Conservation (phyloP, 192 early-diverging fungal genomes). For the Podila clonocystis region DNA sequence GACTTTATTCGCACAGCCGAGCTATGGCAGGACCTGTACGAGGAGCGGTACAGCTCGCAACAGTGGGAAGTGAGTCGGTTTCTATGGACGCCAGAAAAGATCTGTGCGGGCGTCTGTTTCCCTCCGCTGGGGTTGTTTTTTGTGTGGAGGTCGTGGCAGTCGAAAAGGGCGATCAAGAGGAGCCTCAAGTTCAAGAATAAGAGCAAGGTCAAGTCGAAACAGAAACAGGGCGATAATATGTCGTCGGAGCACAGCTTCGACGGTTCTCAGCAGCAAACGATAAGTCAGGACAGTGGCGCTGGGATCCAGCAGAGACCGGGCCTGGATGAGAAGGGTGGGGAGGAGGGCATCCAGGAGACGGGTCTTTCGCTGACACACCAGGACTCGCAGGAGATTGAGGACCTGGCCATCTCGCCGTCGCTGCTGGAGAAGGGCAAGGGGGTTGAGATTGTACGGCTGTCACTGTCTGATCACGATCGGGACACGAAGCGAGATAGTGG, state of each 20-base stretch:
- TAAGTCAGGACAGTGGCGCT: too few relatives aligned
- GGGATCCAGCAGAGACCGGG: background rate
- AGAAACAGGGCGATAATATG: background rate
- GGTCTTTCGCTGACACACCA: background rate
- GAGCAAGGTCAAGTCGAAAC: conserved; percentile 4
- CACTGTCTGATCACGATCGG: too few relatives aligned
- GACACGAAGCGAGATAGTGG: background rate
- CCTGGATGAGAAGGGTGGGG: background rate
- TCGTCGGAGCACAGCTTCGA: background rate
- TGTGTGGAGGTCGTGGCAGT: conserved; percentile 30
- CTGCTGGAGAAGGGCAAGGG: background rate
- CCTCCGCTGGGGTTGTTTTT: conserved; percentile 44
- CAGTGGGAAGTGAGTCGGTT: conserved; percentile 10
- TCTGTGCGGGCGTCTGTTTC: conserved; percentile 28
- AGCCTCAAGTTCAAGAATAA: background rate
- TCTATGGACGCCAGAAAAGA: conserved; percentile 24
- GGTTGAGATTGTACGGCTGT: background rate
- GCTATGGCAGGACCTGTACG: conserved; percentile 61
- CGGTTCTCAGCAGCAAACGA: too few relatives aligned
- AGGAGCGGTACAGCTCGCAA: conserved; percentile 54
- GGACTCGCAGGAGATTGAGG: conserved; percentile 8
- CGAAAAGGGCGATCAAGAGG: conserved; percentile 25
- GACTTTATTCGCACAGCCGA: conserved; percentile 55
- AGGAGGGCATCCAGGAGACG: background rate
- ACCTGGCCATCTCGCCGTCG: conserved; percentile 6